A percentile compares a stretch with the other conserved stretches of the same genome.
Evolutionary conservation across 768 basidiomycete genomes (phyloP).

Genomic region (Lactifluus piperatus): DNA sequence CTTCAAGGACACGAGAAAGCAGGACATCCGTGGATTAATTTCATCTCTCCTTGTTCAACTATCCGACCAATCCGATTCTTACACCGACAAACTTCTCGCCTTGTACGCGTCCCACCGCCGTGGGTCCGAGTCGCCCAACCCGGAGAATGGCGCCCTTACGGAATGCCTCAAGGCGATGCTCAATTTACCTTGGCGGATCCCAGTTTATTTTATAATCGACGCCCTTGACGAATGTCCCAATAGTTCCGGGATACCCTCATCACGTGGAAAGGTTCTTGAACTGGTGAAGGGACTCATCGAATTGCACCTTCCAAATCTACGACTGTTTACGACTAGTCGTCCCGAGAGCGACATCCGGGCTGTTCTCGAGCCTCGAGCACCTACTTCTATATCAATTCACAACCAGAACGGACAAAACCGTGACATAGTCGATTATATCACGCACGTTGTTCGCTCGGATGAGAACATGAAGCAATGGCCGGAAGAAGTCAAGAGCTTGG

Average conservation of each 20-base stretch:
- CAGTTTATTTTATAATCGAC: background rate
- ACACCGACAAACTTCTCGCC: background rate
- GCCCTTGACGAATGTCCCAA: background rate
- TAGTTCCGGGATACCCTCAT: background rate
- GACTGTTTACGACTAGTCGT: background rate
- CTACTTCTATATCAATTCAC: background rate
- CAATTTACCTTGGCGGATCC: background rate
- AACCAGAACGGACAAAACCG: background rate
- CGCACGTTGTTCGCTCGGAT: background rate
- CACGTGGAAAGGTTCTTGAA: background rate
- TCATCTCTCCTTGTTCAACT: background rate
- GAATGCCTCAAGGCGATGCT: background rate
- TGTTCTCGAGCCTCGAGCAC: background rate
- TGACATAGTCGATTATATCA: background rate
- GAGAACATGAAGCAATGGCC: background rate
- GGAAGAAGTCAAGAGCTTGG: background rate
- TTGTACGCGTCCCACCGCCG: background rate
- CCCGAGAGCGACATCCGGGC: background rate
- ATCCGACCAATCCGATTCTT: background rate
- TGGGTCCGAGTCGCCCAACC: background rate
- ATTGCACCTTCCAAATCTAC: background rate
- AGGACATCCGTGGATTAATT: background rate
- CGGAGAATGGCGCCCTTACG: background rate
- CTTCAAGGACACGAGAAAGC: background rate
- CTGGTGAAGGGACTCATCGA: background rate